phyloP scores from a whole-genome alignment of 164 flowering plant genomes.

The Liriodendron chinense region DNA sequence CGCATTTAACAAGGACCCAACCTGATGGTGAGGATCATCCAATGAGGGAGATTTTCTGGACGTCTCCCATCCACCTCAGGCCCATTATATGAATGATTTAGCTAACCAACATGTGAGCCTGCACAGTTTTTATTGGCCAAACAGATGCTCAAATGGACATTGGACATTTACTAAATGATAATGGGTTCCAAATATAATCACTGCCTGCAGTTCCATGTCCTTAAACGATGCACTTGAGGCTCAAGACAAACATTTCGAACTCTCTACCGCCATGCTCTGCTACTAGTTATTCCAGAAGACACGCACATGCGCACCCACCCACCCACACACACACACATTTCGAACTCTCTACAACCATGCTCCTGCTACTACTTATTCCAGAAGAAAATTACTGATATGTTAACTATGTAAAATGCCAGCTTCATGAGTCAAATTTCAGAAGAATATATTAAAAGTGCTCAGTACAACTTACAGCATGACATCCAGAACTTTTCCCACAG shows the following conservation, averaged over 20 bases:
- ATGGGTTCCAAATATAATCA: background rate
- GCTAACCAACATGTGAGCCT: background rate
- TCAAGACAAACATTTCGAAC: no score
- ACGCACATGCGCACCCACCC: no score
- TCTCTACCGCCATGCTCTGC: no score
- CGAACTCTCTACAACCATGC: no score
- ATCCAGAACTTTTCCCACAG: slow-evolving; percentile 81
- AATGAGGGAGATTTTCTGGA: background rate
- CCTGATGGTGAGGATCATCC: background rate
- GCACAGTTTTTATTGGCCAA: background rate
- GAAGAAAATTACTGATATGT: background rate
- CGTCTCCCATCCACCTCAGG: background rate
- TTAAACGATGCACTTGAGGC: no score
- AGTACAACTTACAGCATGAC: slow-evolving; percentile 64
- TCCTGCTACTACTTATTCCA: background rate
- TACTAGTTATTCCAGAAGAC: no score
- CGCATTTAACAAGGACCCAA: background rate
- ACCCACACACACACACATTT: no score
- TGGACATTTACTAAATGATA: background rate
- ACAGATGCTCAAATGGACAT: background rate
- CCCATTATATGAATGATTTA: background rate
- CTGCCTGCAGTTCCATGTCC: no score
- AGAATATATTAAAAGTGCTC: background rate
- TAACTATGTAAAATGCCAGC: background rate
- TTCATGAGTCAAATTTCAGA: background rate